Percentiles rank a stretch among this genome's conserved stretches.
phyloP scores from a whole-genome alignment of 257 asterid species.

The Leonotis leonurus region DNA sequence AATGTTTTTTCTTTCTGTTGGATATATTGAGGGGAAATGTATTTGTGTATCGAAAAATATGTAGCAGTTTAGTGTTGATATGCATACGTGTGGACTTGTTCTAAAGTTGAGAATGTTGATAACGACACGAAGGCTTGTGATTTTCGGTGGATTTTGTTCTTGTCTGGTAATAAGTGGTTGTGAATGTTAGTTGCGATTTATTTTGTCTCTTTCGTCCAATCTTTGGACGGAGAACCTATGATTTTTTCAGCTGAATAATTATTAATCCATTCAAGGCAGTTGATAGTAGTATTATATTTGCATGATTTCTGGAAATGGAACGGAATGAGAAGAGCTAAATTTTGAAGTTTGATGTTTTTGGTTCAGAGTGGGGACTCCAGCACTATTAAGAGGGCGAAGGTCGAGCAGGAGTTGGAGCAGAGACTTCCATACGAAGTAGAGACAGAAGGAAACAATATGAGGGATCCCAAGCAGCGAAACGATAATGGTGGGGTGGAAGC shows the following conservation, averaged over 20 bases:
- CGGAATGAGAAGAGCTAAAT: neutral
- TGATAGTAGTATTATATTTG: neutral
- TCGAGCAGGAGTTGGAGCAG: constrained; percentile 38
- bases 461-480: constrained; percentile 24
- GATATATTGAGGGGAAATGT: too few species aligned
- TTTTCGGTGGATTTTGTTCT: constrained; percentile 8
- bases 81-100: constrained; percentile 3
- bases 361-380: constrained; percentile 51
- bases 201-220: neutral
- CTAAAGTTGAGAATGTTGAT: constrained; percentile 14
- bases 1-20: neutral
- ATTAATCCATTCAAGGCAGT: neutral
- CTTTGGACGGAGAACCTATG: neutral
- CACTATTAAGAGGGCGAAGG: constrained; percentile 39
- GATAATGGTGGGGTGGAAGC: constrained; percentile 26
- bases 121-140: constrained; percentile 1
- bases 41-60: neutral
- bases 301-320: neutral
- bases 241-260: neutral
- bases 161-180: neutral
- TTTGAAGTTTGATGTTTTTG: constrained; percentile 13
- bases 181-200: constrained; percentile 4
- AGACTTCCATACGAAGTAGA: constrained; percentile 26
- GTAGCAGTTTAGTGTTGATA: neutral
- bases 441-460: constrained; percentile 1